Base-by-base conservation (phyloP, 2,329 filamentous ascomycete genomes). In the Aspergillus floridensis region DNA sequence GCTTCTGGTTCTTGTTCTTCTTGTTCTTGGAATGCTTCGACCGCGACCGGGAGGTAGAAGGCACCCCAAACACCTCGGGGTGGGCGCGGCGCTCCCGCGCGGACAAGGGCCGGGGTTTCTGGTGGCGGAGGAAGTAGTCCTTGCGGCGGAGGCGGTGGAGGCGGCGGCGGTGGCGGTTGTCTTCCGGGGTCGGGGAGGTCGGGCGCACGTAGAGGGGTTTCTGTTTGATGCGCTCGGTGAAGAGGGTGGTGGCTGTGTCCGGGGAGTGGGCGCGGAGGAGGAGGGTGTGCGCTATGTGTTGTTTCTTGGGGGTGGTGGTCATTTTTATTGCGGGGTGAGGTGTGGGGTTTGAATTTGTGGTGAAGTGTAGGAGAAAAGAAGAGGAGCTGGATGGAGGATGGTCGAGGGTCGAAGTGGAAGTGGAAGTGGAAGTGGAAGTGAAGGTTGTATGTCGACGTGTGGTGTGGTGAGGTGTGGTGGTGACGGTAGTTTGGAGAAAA, bases 221-320 rank as follows among this genome's bases (percentile, higher is more conserved):
- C 71, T 91, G 88, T 68, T 91, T 86, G 73, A 96, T 86, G 76
- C 92, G 92, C 64, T 96, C 91, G 63, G 83, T 82, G 81, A 89
- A 93, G 75, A 96, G 90, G 56, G 86, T 83, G 35, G 81, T 79
- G 57, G 88, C 86, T 59, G 84, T 87, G 64, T 89, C 83, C 26
- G 91, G 88, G 2, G 90, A 88, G 77, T 96, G 92, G 10, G 91
- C 92, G 68, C 90, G 88, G 5, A 83, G 77, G 56, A 98, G 88
- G 53, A 97, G 86, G 7, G 82, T 77, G 64, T 86, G 82, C 0
- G 86, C 87, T 10, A 85, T 76, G 65, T 81, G 72, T 4, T 72
- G 50, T 61, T 69, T 70, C 59, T 70, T 56, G 50, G 65, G 55
- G 24, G 68, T 56, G 66, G 70, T 71, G 49, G 56, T 57, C 4